Base-by-base conservation (phyloP, 108 stramenopile genomes). In the Craspedostauros australis region DNA sequence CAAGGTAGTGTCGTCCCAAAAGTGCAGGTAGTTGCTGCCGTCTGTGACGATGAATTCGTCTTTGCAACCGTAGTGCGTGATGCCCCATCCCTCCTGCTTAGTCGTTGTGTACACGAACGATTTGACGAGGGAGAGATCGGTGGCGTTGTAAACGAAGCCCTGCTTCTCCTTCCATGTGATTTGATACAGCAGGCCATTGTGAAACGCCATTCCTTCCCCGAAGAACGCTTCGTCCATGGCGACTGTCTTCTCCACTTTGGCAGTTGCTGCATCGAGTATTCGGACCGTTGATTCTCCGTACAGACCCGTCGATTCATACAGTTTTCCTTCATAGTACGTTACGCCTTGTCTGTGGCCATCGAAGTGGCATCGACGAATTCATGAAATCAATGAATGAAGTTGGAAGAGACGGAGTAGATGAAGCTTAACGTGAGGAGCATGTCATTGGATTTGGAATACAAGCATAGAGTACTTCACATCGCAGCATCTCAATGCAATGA, bases 21-120 rank as follows among this genome's bases (percentile, higher is more conserved):
- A 86, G 39, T 76, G 80, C 5, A 93, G 61, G 31, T 59, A 64
- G 3, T 49, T 11, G 19, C 77, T 74, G 49, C 91, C 91, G 60
- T 93, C 91, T 28, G 73, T 82, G 4, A 83, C 85, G 40, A 93
- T 77, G 25, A 93, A 74, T 43, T 86, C 77, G 44, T 73, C 59
- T 8, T 69, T 73, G 2, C 45, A 37, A 15, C 41, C 43, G 54
- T 84, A 82, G 57, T 80, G 84, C 3, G 86, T 88, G 9, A 93
- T 79, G 9, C 91, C 91, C 91, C 91, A 93, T 22, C 91, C 91
- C 54, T 93, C 71, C 31, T 70, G 50, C 1, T 33, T 48, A 9
- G 89, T 87, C 0, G 91, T 84, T 0, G 45, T 25, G 41, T 76
- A 93, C 4, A 26, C 26, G 46, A 84, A 93, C 23, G 52, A 46